Evolutionary conservation across 2,329 filamentous ascomycete genomes (phyloP).

Genomic region (Diaporthe amygdali): DNA sequence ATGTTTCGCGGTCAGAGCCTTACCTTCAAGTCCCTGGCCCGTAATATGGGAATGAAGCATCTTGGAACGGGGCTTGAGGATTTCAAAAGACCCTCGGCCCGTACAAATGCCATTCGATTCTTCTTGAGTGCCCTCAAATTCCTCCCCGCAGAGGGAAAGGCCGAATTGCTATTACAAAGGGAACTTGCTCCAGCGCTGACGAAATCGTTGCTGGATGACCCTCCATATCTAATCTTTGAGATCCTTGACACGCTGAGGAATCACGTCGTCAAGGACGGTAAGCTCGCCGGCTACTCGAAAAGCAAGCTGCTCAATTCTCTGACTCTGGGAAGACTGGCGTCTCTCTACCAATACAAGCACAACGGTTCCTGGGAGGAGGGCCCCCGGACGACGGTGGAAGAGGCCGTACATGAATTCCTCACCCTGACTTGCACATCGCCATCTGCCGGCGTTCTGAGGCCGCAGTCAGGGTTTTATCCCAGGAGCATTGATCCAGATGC

Average conservation of each 20-base stretch:
- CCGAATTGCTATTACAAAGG: conserved; percentile 80
- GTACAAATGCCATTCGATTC: conserved; percentile 83
- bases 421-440: conserved; percentile 75
- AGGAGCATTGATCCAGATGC: conserved; percentile 67
- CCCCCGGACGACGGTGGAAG: conserved; percentile 59
- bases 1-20: conserved; percentile 80
- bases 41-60: conserved; percentile 77
- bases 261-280: conserved; percentile 76
- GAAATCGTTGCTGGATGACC: conserved; percentile 78
- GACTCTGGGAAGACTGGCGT: conserved; percentile 74
- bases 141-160: conserved; percentile 77
- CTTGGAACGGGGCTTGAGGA: conserved; percentile 66
- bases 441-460: conserved; percentile 75
- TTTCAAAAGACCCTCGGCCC: conserved; percentile 73
- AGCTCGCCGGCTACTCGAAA: conserved; percentile 76
- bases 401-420: conserved; percentile 77
- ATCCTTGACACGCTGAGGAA: conserved; percentile 74
- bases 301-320: conserved; percentile 76
- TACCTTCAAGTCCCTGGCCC: conserved; percentile 79
- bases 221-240: conserved; percentile 75
- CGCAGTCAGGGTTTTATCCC: conserved; percentile 85
- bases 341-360: conserved; percentile 70
- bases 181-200: conserved; percentile 75
- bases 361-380: conserved; percentile 45
- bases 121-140: conserved; percentile 80